Conservation (phyloP, 768 basidiomycete species). For the Gautieria morchelliformis region DNA sequence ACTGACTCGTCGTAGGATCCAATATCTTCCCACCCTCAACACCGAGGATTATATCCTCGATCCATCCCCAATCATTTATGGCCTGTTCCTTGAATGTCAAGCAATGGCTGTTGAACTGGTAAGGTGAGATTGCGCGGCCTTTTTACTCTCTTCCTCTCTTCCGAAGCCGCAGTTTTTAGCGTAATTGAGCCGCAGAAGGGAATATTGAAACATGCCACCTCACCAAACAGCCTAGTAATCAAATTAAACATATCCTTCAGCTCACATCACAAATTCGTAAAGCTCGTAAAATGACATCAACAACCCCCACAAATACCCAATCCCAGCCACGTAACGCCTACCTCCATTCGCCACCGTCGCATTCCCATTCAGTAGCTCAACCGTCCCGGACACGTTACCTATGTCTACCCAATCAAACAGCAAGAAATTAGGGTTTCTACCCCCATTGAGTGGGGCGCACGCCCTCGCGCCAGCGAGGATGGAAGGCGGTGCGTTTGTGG, state of each 20-base stretch:
- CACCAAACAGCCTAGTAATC: too few species aligned
- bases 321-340: not conserved
- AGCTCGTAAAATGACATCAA: not conserved
- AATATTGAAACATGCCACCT: too few species aligned
- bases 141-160: too few species aligned
- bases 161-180: too few species aligned
- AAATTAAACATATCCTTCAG: not conserved
- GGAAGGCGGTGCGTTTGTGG: constrained; percentile 24
- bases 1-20: too few species aligned
- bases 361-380: constrained; percentile 14
- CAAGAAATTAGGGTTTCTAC: constrained; percentile 41
- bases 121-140: too few species aligned
- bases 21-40: too few species aligned
- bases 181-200: too few species aligned
- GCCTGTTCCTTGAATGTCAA: too few species aligned
- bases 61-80: too few species aligned
- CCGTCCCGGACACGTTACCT: constrained; percentile 36
- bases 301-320: not conserved
- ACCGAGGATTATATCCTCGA: too few species aligned
- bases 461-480: constrained; percentile 33
- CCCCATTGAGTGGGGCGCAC: constrained; percentile 34
- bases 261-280: not conserved
- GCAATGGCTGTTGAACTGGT: too few species aligned
- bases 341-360: not conserved
- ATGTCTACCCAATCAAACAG: constrained; percentile 44